These are phyloP conservation scores for Oligophagozyma castellii DNA, from an alignment of 1,139 yeast genomes.

Conservation along the genomic window DNA sequence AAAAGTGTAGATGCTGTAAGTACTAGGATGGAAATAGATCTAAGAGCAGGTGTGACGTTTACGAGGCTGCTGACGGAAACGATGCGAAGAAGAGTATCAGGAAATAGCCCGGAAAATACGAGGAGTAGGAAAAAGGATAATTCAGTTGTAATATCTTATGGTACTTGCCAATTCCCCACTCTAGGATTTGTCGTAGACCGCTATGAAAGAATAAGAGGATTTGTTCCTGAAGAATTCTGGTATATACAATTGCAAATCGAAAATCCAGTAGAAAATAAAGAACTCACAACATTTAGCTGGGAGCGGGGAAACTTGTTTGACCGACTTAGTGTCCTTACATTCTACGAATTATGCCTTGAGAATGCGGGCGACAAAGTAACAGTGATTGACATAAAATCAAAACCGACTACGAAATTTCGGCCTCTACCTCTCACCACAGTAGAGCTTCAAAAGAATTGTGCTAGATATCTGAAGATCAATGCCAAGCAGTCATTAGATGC, in stretches of 20 bases:
- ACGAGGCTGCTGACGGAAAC: conserved; percentile 45
- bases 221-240: conserved; percentile 77
- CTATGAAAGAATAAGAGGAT: conserved; percentile 57
- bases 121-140: conserved; percentile 11
- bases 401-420: conserved; percentile 61
- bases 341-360: conserved; percentile 55
- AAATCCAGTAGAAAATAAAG: conserved; percentile 26
- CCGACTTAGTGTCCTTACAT: conserved; percentile 41
- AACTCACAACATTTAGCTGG: conserved; percentile 39
- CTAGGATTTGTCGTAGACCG: conserved; percentile 95
- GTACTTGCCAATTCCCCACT: conserved; percentile 96
- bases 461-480: conserved; percentile 57
- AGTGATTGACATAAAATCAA: conserved; percentile 39
- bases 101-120: conserved; percentile 5
- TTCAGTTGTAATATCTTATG: conserved; percentile 49
- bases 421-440: conserved; percentile 93
- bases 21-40: conserved; percentile 76
- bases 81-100: conserved; percentile 16
- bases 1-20: conserved; percentile 70
- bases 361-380: conserved; percentile 31
- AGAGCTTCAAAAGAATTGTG: conserved; percentile 81
- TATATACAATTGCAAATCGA: conserved; percentile 39
- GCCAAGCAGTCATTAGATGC: conserved; percentile 72
- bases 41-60: conserved; percentile 81
- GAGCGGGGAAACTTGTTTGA: conserved; percentile 60